A percentile compares a stretch with the other conserved stretches of the same genome.
Conservation (phyloP, 2,329 filamentous ascomycete species). For the Pestalotiopsis sp. region DNA sequence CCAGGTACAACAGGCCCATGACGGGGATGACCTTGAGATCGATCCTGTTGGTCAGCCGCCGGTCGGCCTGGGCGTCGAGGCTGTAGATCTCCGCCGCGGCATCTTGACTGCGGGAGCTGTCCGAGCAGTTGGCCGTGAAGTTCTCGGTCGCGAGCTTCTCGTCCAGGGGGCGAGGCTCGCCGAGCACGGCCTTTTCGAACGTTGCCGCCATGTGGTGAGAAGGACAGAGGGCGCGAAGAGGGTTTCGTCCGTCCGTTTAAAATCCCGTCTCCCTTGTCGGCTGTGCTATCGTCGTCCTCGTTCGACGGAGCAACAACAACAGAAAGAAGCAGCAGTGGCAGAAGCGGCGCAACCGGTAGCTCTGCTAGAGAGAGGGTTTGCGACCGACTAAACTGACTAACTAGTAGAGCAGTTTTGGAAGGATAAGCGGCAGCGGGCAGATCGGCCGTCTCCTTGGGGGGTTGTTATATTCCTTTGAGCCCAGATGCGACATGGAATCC, state of each 20-base stretch:
- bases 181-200: constrained; percentile 5
- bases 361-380: not conserved
- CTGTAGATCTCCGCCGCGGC: not conserved
- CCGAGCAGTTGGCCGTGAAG: not conserved
- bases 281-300: not conserved
- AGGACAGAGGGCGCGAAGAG: not conserved
- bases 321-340: not conserved
- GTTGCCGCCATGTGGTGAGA: not conserved
- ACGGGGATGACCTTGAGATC: constrained; percentile 8
- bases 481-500: constrained; percentile 1
- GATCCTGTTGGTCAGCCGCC: constrained; percentile 5
- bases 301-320: not conserved
- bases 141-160: not conserved
- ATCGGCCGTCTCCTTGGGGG: not conserved
- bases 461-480: not conserved
- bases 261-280: not conserved
- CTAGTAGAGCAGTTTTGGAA: not conserved
- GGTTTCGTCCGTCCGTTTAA: not conserved
- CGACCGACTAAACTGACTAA: not conserved
- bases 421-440: not conserved
- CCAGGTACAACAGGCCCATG: constrained; percentile 7
- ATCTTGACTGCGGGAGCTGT: not conserved
- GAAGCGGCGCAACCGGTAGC: not conserved
- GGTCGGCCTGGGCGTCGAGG: constrained; percentile 6
- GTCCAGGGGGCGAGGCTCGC: not conserved